Percentiles rank a stretch among this genome's conserved stretches.
Evolutionary conservation across 495 filamentous ascomycete genomes (phyloP).

Genomic region (Penicillium subrubescens): DNA sequence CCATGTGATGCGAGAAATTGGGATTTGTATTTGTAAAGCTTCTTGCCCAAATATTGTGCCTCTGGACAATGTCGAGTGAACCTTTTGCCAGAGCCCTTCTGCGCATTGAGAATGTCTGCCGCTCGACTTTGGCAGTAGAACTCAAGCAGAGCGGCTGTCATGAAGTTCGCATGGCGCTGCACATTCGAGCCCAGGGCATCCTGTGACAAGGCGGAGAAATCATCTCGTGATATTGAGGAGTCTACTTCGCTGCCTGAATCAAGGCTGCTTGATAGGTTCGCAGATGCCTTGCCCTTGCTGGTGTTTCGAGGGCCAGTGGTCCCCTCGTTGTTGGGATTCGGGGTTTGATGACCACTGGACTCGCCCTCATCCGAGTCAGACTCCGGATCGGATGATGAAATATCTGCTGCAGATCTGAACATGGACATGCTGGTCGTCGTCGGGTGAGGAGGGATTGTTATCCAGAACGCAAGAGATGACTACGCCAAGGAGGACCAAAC

Average conservation of each 20-base stretch:
- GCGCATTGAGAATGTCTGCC: conserved; percentile 48
- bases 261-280: neutral
- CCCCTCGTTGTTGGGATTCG: conserved; percentile 5
- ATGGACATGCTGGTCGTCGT: conserved; percentile 42
- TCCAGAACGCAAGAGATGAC: neutral
- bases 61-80: conserved; percentile 50
- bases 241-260: conserved; percentile 17
- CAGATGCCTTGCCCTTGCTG: conserved; percentile 11
- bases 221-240: conserved; percentile 22
- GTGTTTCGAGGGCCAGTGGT: conserved; percentile 5
- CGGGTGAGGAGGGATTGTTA: neutral
- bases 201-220: conserved; percentile 24
- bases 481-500: neutral
- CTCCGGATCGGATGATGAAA: conserved; percentile 43
- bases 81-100: conserved; percentile 30
- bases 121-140: conserved; percentile 50
- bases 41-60: conserved; percentile 42
- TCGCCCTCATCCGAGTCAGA: conserved; percentile 29
- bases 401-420: conserved; percentile 46
- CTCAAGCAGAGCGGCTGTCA: conserved; percentile 49
- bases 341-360: conserved; percentile 10
- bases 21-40: conserved; percentile 46
- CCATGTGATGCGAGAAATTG: conserved; percentile 45
- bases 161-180: conserved; percentile 43
- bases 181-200: conserved; percentile 32